Evolutionary conservation across 1,284 basidiomycete species (phyloP).

Genomic region (Violaceomyces palustris): DNA sequence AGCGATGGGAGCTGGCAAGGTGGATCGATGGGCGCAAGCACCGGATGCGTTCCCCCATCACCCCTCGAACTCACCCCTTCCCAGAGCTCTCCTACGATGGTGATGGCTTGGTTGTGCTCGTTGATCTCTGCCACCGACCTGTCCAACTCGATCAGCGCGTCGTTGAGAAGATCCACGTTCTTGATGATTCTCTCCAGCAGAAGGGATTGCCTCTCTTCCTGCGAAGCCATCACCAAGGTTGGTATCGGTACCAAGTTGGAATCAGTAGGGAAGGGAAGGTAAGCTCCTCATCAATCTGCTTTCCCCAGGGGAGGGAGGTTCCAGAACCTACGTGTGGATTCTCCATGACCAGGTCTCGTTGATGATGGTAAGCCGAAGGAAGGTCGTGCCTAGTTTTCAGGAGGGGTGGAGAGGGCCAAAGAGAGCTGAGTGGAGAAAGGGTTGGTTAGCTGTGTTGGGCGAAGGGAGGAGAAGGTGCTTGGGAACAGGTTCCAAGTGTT

Average conservation of each 20-base stretch:
- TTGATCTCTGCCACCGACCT: constrained; percentile 61
- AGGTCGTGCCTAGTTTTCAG: no score
- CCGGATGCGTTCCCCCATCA: neutral
- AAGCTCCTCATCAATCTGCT: neutral
- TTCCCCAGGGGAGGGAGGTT: no score
- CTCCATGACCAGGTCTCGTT: no score
- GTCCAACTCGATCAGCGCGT: constrained; percentile 64
- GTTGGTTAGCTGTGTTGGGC: no score
- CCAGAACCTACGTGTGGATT: constrained; percentile 14
- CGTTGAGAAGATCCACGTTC: constrained; percentile 65
- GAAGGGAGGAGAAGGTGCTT: no score
- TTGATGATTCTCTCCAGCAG: constrained; percentile 83
- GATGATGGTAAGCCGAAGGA: no score
- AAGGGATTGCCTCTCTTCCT: constrained; percentile 82
- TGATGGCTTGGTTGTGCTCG: constrained; percentile 45
- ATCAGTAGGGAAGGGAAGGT: neutral
- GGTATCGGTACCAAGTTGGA: no score
- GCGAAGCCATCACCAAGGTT: constrained; percentile 54
- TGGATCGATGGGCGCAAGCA: neutral
- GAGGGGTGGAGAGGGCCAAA: no score
- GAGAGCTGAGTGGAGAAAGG: no score
- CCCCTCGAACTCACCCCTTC: constrained; percentile 38
- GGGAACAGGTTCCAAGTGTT: no score
- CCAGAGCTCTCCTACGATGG: constrained; percentile 46
- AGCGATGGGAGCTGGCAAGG: neutral